phyloP scores from a whole-genome alignment of 176 grass and related monocot species.

The Otatea glauca region DNA sequence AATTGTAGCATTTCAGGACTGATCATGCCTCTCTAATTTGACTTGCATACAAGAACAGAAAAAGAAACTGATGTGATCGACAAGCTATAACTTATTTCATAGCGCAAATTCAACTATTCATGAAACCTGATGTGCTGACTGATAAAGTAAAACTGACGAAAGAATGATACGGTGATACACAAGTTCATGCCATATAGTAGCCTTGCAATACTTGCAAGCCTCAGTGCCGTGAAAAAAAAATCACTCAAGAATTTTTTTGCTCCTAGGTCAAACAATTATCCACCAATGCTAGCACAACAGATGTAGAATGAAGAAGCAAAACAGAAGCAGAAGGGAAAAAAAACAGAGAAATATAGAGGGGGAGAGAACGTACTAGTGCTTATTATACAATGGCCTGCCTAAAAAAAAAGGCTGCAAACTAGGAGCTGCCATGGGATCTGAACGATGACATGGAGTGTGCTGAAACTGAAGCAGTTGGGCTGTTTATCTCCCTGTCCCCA shows the following conservation, averaged over 20 bases:
- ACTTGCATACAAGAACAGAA: background rate
- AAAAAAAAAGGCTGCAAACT: conserved; percentile 55
- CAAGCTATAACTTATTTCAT: background rate
- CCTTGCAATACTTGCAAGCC: background rate
- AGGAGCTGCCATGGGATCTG: conserved; percentile 68
- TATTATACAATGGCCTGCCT: conserved; percentile 68
- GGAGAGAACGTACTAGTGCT: conserved; percentile 42
- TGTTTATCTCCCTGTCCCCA: conserved; percentile 77
- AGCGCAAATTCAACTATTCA: background rate
- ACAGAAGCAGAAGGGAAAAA: background rate
- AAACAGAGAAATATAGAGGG: background rate
- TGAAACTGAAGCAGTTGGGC: conserved; percentile 87
- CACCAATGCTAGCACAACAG: conserved; percentile 48
- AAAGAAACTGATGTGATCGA: background rate
- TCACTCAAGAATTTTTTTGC: conserved; percentile 24
- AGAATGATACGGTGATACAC: conserved; percentile 33
- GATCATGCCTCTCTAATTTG: background rate
- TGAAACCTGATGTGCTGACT: conserved; percentile 5
- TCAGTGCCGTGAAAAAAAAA: conserved; percentile 28
- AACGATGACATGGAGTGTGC: conserved; percentile 86
- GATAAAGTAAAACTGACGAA: conserved; percentile 16
- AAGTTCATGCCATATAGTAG: conserved; percentile 27
- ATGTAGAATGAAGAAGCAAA: conserved; percentile 29
- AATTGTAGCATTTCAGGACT: background rate
- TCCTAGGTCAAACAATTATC: conserved; percentile 49